Conservation (phyloP, 2,329 filamentous ascomycete genomes). For the Achaetomium macrosporum region DNA sequence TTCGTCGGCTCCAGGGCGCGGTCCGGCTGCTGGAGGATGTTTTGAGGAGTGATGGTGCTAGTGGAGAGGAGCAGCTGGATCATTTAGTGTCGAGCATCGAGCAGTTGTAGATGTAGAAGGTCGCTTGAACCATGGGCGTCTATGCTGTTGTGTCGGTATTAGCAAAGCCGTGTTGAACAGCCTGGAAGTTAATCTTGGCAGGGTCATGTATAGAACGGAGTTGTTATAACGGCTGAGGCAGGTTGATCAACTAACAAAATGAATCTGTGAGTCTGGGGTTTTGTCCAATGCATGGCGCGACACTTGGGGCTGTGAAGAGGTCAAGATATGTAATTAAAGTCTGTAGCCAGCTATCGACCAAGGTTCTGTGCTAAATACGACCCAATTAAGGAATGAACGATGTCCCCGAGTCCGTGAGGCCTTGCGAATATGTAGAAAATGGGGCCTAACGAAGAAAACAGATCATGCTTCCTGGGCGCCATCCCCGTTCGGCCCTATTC, state of each 20-base stretch:
- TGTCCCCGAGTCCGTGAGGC: constrained; percentile 1
- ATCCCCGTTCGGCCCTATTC: not conserved
- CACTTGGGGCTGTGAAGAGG: not conserved
- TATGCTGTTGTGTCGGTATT: not conserved
- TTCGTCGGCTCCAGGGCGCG: constrained; percentile 53
- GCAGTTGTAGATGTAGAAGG: constrained; percentile 36
- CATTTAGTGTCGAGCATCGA: constrained; percentile 52
- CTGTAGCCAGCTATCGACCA: constrained; percentile 19
- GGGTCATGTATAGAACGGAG: too few relatives aligned
- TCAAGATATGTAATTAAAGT: constrained; percentile 12
- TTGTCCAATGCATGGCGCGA: too few relatives aligned
- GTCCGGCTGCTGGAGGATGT: constrained; percentile 39
- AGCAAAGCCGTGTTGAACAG: too few relatives aligned
- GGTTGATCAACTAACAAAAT: too few relatives aligned
- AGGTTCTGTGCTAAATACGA: constrained; percentile 14
- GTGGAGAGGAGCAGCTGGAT: constrained; percentile 45
- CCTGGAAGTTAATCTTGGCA: too few relatives aligned
- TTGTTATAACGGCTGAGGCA: too few relatives aligned
- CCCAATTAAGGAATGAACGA: constrained; percentile 7
- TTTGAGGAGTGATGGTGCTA: constrained; percentile 31
- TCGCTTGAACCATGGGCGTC: not conserved
- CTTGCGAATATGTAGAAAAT: constrained; percentile 15
- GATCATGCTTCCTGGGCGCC: constrained; percentile 11
- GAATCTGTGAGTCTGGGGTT: too few relatives aligned
- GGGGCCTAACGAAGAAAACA: constrained; percentile 12